Evolutionary conservation across 495 filamentous ascomycete species (phyloP), one percentile per base, ranked within the genome.

Genomic region (Monascus purpureus): DNA sequence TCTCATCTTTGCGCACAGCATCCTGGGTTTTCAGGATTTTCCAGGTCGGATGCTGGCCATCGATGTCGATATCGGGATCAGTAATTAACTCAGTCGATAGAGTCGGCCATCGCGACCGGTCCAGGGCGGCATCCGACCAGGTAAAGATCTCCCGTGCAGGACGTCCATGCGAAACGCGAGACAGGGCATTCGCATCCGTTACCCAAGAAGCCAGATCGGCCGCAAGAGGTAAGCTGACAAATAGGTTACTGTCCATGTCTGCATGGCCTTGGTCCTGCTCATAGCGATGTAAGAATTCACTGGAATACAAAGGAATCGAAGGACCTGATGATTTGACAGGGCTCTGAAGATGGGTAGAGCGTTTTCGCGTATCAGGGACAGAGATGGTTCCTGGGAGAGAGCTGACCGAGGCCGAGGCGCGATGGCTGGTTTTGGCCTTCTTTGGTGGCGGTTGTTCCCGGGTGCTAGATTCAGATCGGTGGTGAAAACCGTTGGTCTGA

Each of bases 341-440:
- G 45, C 72, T 77, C 36, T 56, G 40, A 4, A 63, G 56, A 14
- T 54, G 31, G 15, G 60, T 61, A 23, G 56, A 46, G 13, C 70
- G 70, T 47, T 73, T 77, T n/a, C 68, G 68, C 15, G 57, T 45
- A 35, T 67, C 51, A n/a, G 57, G 29, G 25, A 56, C 43, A 17
- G 45, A 39, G 15, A 52, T 51, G 26, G 37, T 39, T 59, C 41
- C 55, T 6, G 64, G 51, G 17, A 67, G 61, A n/a, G 70, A 75
- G 37, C 67, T 72, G 36, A 80, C 56, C 0, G 86, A 93, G 25
- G 71, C 68, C 5, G 71, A 81, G 3, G 75, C 46, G 25, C 75
- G 76, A 56, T 93, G 87, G 31, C 62, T 70, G 8, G 65, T 80
- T 48, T 93, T 93, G 0, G 77, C 42, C 42, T 79, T 82, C 49